Base-by-base conservation (phyloP, 306 rosid genomes). In the Vicia faba region DNA sequence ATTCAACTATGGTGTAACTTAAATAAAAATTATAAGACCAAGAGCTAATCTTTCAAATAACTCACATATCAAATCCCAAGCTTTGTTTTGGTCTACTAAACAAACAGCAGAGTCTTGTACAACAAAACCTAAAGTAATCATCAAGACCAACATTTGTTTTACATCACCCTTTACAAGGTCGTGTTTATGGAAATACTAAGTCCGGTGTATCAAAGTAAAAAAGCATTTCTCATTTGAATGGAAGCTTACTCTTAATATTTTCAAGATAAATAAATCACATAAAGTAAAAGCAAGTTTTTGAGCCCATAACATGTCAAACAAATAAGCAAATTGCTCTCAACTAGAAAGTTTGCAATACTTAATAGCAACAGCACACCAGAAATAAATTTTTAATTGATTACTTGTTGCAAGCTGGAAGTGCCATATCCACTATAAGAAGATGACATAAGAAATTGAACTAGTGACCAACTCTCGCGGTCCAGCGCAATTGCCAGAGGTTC, bases 401-500 rank as follows among this genome's bases (percentile, higher is more conserved):
- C 99, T 73, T 90, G 97, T 75, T 88, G 79, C 88, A 95, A 86
- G 89, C 90, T 90, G 80, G 97, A 85, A 70, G 90, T 95, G 80
- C 99, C 99, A 80, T 79, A 95, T 80, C 97, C 99, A 81, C 69
- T 79, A 33, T 90, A 95, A 3, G 99, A 90, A 57, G 99, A 95
- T 76, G 99, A 88, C 83, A 95, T 77, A 35, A 95, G 99, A 41
- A 88, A 84, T 79, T 95, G 97, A 86, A 95, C 99, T 26, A 95
- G 91, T 55, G 99, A 90, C 99, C 99, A 90, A 76, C 82, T 88
- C 85, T 86, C 99, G 16, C 73, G 78, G 61, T 95, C 99, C 83
- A 95, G 77, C 64, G 99, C 99, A 79, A 85, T 78, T 69, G 99
- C 99, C 72, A 95, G 90, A 72, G 95, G 97, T 81, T 90, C 99